A percentile compares a stretch with the other conserved stretches of the same genome.
phyloP scores from a whole-genome alignment of 441 rosid genomes.

The Omphalea diandra region DNA sequence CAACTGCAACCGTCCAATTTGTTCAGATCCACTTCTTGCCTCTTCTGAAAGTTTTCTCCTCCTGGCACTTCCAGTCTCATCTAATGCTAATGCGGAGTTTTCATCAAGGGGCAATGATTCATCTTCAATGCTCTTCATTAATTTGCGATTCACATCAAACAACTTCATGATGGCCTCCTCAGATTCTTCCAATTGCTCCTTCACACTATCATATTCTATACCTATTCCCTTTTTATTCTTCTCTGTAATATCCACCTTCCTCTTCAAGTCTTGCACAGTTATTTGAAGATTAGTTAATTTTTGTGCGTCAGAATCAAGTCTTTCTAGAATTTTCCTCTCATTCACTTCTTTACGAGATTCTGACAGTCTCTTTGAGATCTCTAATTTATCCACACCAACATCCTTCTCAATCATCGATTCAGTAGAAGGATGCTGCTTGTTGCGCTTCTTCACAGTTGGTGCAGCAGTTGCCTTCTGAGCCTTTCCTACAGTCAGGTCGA shows the following conservation, averaged over 20 bases:
- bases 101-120: constrained; percentile 42
- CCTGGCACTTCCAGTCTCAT: constrained; percentile 45
- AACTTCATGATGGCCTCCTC: constrained; percentile 64
- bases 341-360: constrained; percentile 60
- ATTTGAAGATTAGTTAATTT: constrained; percentile 82
- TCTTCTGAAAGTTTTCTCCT: constrained; percentile 63
- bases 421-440: constrained; percentile 39
- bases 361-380: constrained; percentile 56
- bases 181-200: constrained; percentile 81
- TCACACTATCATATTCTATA: constrained; percentile 56
- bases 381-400: constrained; percentile 68
- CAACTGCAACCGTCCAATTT: constrained; percentile 73
- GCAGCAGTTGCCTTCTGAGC: constrained; percentile 26
- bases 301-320: constrained; percentile 86
- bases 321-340: constrained; percentile 73
- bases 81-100: constrained; percentile 43
- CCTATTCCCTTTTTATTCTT: constrained; percentile 58
- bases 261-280: constrained; percentile 73
- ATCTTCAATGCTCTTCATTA: constrained; percentile 51
- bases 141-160: constrained; percentile 54
- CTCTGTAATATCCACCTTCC: constrained; percentile 67
- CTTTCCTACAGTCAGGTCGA: constrained; percentile 45
- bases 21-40: constrained; percentile 81
- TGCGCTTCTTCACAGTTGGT: constrained; percentile 25
- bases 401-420: constrained; percentile 73